These are phyloP conservation scores for Metschnikowia arizonensis DNA, from an alignment of 805 yeast species.

Conservation along the genomic window DNA sequence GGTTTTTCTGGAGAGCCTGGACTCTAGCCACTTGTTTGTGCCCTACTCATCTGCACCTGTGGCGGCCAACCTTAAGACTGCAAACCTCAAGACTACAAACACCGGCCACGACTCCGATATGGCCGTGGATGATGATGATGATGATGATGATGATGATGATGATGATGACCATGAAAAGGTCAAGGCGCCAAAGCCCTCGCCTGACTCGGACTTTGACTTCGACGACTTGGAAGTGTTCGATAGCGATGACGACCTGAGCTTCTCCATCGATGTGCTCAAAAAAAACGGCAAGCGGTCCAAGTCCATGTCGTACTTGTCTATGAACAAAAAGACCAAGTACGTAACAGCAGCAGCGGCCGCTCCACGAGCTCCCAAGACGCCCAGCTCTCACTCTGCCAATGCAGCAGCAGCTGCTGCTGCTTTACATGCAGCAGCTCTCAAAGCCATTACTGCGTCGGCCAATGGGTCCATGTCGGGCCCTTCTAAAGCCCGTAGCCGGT, in stretches of 20 bases:
- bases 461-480: conserved; percentile 24
- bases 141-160: too few relatives aligned
- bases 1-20: conserved; percentile 42
- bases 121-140: conserved; percentile 3
- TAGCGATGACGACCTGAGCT: conserved; percentile 35
- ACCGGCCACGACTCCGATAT: neutral
- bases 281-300: conserved; percentile 57
- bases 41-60: conserved; percentile 79
- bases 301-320: conserved; percentile 55
- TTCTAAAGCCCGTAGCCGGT: conserved; percentile 1
- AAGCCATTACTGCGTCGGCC: conserved; percentile 38
- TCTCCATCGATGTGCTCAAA: conserved; percentile 38
- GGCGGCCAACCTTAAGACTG: conserved; percentile 56
- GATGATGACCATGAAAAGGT: too few relatives aligned
- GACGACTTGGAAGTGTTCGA: conserved; percentile 51
- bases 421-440: conserved; percentile 61
- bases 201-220: conserved; percentile 42
- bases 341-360: conserved; percentile 78
- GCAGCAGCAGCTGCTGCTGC: conserved; percentile 77
- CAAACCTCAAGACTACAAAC: too few relatives aligned
- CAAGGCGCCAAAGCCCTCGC: conserved; percentile 7
- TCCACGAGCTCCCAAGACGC: conserved; percentile 67
- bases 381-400: conserved; percentile 52
- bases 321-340: conserved; percentile 45
- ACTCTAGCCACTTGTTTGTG: conserved; percentile 46